Base-by-base conservation (phyloP, 179 eudicot species). In the Silene vulgaris region DNA sequence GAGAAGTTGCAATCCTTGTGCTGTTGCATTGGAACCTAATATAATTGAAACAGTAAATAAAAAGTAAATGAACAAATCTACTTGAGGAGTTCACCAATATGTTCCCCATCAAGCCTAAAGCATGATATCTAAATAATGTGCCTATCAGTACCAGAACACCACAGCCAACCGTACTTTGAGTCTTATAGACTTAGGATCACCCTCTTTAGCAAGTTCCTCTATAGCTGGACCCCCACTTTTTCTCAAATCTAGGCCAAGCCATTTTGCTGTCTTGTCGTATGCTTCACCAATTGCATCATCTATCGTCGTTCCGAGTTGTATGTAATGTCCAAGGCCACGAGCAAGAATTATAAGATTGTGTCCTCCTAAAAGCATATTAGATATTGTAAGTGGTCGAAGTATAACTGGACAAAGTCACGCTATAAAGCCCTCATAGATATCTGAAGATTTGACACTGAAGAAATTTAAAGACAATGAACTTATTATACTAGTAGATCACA, bases 251-350 rank as follows among this genome's bases (percentile, higher is more conserved):
- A 95, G 97, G 76, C 99, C 97, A 82, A 95, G 97, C 99, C 99
- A 95, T 82, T 89, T 95, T 68, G 99, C 96, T 50, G 90, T 87
- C 78, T 95, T 95, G 78, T 95, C 99, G 82, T 95, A 95, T 72
- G 99, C 97, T 86, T 95, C 99, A 65, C 97, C 99, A 77, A 95
- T 93, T 69, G 99, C 99, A 86, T 95, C 99, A 79, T 95, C 99
- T 63, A 95, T 88, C 45, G 97, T 80, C 21, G 97, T 95, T 65
- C 99, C 99, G 63, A 95, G 93, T 82, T 95, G 97, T 73, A 90
- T 69, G 81, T 95, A 95, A 74, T 90, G 87, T 17, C 99, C 97
- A 69, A 95, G 89, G 72, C 86, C 93, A 74, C 88, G 91, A 52
- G 97, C 97, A 79, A 95, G 93, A 84, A 95, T 86, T 62, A 93